These are phyloP conservation scores for Pseudognaphalium luteoalbum DNA, from an alignment of 129 eudicot species.

Conservation along the genomic window DNA sequence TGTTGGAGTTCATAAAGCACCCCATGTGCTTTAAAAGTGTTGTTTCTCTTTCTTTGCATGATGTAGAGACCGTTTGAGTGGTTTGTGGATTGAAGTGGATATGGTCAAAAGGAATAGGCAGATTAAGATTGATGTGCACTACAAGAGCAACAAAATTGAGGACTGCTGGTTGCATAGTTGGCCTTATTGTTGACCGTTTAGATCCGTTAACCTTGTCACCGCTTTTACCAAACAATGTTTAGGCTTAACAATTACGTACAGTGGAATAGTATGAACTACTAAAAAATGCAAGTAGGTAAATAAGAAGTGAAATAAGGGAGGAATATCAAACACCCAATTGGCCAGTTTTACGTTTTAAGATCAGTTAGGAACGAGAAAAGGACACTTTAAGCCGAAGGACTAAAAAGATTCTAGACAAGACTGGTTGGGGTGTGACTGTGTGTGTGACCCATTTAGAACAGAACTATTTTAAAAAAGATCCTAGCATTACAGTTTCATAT, in stretches of 20 bases:
- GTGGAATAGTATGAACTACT: not conserved
- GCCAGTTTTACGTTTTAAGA: not conserved
- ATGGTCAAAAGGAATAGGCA: slow-evolving; percentile 24
- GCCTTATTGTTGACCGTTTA: slow-evolving; percentile 5
- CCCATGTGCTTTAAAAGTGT: slow-evolving; percentile 1
- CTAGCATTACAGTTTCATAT: no score
- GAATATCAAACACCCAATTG: not conserved
- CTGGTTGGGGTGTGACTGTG: not conserved
- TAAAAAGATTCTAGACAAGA: not conserved
- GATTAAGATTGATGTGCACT: slow-evolving; percentile 7
- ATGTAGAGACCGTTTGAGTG: not conserved
- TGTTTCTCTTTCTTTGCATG: not conserved
- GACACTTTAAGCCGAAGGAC: not conserved
- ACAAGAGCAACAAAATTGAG: not conserved
- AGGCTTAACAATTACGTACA: not conserved
- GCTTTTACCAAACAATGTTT: not conserved
- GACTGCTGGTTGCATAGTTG: slow-evolving; percentile 12
- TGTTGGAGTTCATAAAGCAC: not conserved
- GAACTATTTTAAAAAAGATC: no score
- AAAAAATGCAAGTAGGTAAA: not conserved
- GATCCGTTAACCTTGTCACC: not conserved
- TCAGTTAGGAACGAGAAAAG: not conserved
- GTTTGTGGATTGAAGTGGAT: slow-evolving; percentile 8
- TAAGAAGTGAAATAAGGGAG: not conserved
- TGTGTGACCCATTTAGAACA: not conserved